A percentile compares a stretch with the other conserved stretches of the same genome.
phyloP scores from a whole-genome alignment of 164 flowering plant species.

The Euptelea pleiosperma region DNA sequence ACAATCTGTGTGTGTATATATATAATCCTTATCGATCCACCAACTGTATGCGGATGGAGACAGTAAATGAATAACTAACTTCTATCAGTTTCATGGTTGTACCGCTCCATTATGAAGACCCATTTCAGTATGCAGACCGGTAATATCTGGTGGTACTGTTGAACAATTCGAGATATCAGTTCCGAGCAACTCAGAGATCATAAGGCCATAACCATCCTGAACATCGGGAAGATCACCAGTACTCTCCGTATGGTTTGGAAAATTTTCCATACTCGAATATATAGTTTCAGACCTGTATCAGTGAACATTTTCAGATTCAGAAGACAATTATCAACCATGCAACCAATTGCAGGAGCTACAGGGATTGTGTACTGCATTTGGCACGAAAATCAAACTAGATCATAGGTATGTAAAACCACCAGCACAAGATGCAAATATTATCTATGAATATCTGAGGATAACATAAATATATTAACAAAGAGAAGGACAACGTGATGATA shows the following conservation, averaged over 20 bases:
- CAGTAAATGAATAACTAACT: slow-evolving; percentile 6
- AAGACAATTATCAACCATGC: slow-evolving; percentile 8
- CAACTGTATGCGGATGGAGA: neutral
- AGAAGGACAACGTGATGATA: slow-evolving; percentile 2
- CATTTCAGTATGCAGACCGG: slow-evolving; percentile 60
- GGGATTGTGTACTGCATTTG: neutral
- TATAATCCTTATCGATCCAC: neutral
- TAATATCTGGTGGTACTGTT: slow-evolving; percentile 48
- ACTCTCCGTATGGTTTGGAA: slow-evolving; percentile 43
- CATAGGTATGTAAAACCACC: neutral
- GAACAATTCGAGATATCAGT: slow-evolving; percentile 58
- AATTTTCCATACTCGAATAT: slow-evolving; percentile 45
- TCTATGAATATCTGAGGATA: slow-evolving; percentile 2
- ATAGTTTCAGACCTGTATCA: slow-evolving; percentile 51
- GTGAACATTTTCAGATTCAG: slow-evolving; percentile 8
- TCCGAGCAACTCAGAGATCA: slow-evolving; percentile 75
- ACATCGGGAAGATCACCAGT: slow-evolving; percentile 48
- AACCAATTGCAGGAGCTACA: slow-evolving; percentile 2
- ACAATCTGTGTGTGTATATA: no score
- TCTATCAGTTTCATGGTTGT: slow-evolving; percentile 14
- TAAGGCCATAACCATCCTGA: slow-evolving; percentile 79
- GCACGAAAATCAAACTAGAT: neutral
- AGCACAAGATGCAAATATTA: neutral
- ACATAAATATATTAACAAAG: neutral
- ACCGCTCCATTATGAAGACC: slow-evolving; percentile 75